Percentiles rank a stretch among this genome's conserved stretches.
These are phyloP conservation scores for Mycena citricolor DNA, from an alignment of 1,284 basidiomycete species.

Conservation along the genomic window DNA sequence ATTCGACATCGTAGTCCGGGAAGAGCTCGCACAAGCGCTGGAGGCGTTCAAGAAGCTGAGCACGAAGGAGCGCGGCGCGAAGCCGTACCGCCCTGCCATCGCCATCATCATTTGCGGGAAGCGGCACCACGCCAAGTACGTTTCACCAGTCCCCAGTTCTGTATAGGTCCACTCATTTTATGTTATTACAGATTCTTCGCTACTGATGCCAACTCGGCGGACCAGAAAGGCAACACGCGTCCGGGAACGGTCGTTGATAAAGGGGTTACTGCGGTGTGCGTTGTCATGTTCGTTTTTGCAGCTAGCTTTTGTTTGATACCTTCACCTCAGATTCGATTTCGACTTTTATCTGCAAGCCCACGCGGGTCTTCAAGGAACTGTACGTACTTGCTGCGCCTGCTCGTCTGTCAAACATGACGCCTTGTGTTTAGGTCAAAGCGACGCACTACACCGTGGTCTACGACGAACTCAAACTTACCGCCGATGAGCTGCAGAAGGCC, in stretches of 20 bases:
- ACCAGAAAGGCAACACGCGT: conserved; percentile 67
- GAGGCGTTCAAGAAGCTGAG: conserved; percentile 57
- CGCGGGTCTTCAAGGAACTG: conserved; percentile 63
- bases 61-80: conserved; percentile 36
- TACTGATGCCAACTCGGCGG: conserved; percentile 44
- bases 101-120: conserved; percentile 79
- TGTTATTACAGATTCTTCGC: conserved; percentile 51
- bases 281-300: conserved; percentile 1
- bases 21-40: conserved; percentile 59
- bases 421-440: conserved; percentile 37
- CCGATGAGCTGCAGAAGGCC: conserved; percentile 58
- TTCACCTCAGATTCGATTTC: conserved; percentile 52
- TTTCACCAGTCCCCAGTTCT: background rate
- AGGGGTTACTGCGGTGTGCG: conserved; percentile 67
- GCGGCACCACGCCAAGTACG: conserved; percentile 67
- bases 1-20: conserved; percentile 54
- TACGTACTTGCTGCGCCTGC: conserved; percentile 21
- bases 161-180: conserved; percentile 22
- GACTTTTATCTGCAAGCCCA: conserved; percentile 82
- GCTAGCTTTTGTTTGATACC: conserved; percentile 1
- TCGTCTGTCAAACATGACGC: background rate
- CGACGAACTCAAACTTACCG: conserved; percentile 62
- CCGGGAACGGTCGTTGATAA: conserved; percentile 76
- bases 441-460: conserved; percentile 78
- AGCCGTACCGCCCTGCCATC: conserved; percentile 57